Evolutionary conservation across 176 grass and related monocot genomes (phyloP), one percentile per base, ranked within the genome.

Genomic region (Canna indica): DNA sequence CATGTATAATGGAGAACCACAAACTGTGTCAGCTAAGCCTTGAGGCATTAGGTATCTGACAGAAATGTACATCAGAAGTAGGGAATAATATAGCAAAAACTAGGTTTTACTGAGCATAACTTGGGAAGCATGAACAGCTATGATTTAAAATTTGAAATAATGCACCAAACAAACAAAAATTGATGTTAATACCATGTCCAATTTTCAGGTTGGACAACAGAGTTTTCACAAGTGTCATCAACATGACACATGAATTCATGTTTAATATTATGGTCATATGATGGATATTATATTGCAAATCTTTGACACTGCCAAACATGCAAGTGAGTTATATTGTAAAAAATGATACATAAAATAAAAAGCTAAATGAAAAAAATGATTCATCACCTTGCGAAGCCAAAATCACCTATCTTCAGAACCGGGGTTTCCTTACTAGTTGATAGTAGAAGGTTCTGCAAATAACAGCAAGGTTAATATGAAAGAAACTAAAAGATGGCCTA

Each of bases 381-480:
- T 57, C 54, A 64, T 77, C 76, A 91, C 88, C 79, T 87, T 22
- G 88, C 84, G 67, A 91, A 84, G 38, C 88, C 84, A 68, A 91
- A 91, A 81, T 87, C 88, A 18, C 84, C 88, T 56, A 91, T 91
- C 73, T 87, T 87, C 73, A 91, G 32, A 38, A 83, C 59, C 28
- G 81, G 67, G 26, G 15, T 33, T 68, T 82, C 84, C 71, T 71
- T 78, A 44, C 53, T 68, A 41, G 62, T 75, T 80, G 81, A 82
- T 53, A 91, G 48, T 32, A 91, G 76, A 80, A 91, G 84, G 35
- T 91, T 91, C 88, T 91, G 76, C 48, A 35, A 24, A 38, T 87
- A 38, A 38, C 36, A 38, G 36, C 36, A 38, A 3, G 36, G 7
- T 82, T 67, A 67, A 62, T 26, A 33, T 53, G 79, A 11, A 17